Evolutionary conservation across 179 eudicot species (phyloP), one percentile per base, ranked within the genome.

Genomic region (Silene noctiflora): DNA sequence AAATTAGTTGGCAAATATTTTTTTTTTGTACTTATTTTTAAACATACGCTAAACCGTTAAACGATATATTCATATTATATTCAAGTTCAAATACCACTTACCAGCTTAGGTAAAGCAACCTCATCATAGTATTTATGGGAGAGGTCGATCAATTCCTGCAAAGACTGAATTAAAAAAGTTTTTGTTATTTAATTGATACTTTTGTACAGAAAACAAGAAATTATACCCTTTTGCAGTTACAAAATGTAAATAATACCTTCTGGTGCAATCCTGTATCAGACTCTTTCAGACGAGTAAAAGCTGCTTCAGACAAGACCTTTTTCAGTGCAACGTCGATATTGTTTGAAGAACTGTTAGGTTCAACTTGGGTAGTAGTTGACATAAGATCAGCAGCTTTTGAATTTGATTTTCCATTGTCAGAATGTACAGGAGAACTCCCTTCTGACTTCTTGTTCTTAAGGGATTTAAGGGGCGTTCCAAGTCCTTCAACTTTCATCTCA

Each of bases 51-150:
- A n/a, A 74, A 35, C 31, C 69, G 13, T 33, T 44, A 11, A 44
- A 68, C 10, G 24, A 19, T 17, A 29, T 13, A 17, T 24, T 65
- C 69, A 65, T 5, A 31, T 65, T 65, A 27, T 65, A 46, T 42
- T 19, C 24, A 67, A 71, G 51, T 56, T 55, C 17, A 73, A 39
- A 35, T 44, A 44, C 99, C 44, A 39, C 44, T 42, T 93, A 96
- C 99, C 98, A 96, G 97, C 86, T 96, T 96, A 63, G 99, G 97
- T 72, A 96, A 88, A 77, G 99, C 99, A 69, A 94, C 93, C 55
- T 96, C 99, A 72, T 85, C 85, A 71, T 96, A 96, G 84, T 96
- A 96, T 78, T 87, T 91, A 85, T 91, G 90, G 67, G 98, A 93
- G 79, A 90, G 87, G 67, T 87, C 93, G 80, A 85, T 90, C 71